Base-by-base conservation (phyloP, 495 filamentous ascomycete genomes). In the Wilcoxina mikolae region DNA sequence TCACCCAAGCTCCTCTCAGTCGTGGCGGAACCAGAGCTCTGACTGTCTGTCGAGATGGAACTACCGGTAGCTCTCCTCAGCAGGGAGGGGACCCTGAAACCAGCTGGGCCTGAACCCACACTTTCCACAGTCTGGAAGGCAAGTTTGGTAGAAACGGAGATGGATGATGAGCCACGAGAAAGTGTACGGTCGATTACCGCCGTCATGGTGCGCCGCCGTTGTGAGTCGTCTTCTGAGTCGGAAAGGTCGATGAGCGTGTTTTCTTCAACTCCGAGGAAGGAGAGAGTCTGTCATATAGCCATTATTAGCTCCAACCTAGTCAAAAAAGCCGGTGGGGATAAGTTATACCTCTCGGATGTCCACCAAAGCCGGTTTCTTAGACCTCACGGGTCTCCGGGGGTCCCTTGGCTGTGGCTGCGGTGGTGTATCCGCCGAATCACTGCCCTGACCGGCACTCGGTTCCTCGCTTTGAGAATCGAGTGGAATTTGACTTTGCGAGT, bases 161-260 rank as follows among this genome's bases (percentile, higher is more conserved):
- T 62, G 54, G 65, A 60, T 39, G 74, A 67, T 1, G 71, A 68
- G 38, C 74, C 67, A 11, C 76, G 71, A 57, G 75, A 67, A 54
- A 76, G 75, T 3, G 78, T 81, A 54, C 90, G 86, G 69, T 96
- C 87, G 51, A 96, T 78, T 53, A 89, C 74, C 22, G 71, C 67
- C 2, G 70, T 67, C 11, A 56, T 57, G 2, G 74, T 77, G 43
- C 78, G 75, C 41, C 75, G 74, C 11, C 70, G 71, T 50, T 73
- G 70, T 18, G 62, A 65, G 3, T 69, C 70, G 20, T 69, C 69
- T 69, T 71, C 65, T 18, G 69, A 67, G 9, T 58, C 56, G 1
- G 49, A 53, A 23, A 50, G 29, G 17, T 54, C 44, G 18, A 58
- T 38, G 9, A 51, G 44, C 10, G 53, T 48, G 0, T 55, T 54